A percentile compares a stretch with the other conserved stretches of the same genome.
These are phyloP conservation scores for Candida buenavistaensis DNA, from an alignment of 1,139 yeast species.

Conservation along the genomic window DNA sequence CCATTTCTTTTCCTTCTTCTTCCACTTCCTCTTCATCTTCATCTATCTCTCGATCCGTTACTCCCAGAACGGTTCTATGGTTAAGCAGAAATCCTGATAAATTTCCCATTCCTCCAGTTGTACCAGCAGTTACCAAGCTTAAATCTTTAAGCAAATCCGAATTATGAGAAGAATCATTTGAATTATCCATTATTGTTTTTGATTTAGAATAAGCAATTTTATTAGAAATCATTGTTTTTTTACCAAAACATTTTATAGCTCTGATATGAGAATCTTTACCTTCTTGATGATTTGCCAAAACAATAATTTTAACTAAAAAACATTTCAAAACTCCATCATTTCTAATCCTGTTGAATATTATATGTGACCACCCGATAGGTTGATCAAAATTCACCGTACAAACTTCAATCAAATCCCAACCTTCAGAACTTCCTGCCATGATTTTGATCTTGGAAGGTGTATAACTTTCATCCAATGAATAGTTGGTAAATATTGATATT, in stretches of 20 bases:
- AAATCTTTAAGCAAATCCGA: slow-evolving; percentile 31
- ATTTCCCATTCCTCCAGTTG: slow-evolving; percentile 17
- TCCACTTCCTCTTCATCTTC: slow-evolving; percentile 12
- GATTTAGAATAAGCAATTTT: slow-evolving; percentile 1
- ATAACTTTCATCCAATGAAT: slow-evolving; percentile 79
- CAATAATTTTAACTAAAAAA: slow-evolving; percentile 66
- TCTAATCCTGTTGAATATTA: slow-evolving; percentile 64
- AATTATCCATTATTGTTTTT: slow-evolving; percentile 4
- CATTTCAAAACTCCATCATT: slow-evolving; percentile 66
- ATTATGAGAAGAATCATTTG: slow-evolving; percentile 12
- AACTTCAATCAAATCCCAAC: slow-evolving; percentile 80
- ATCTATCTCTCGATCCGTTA: slow-evolving; percentile 9
- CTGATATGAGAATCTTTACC: slow-evolving; percentile 95
- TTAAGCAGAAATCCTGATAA: slow-evolving; percentile 33
- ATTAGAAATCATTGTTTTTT: slow-evolving; percentile 21
- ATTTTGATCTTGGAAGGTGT: slow-evolving; percentile 78
- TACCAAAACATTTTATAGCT: slow-evolving; percentile 53
- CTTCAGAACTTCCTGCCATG: slow-evolving; percentile 78
- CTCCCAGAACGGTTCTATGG: slow-evolving; percentile 14
- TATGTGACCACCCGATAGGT: slow-evolving; percentile 86
- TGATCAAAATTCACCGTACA: slow-evolving; percentile 63
- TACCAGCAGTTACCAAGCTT: slow-evolving; percentile 23
- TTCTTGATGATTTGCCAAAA: slow-evolving; percentile 85
- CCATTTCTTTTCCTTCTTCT: slow-evolving; percentile 6
- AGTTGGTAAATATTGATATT: slow-evolving; percentile 69